Percentiles rank a stretch among this genome's conserved stretches.
Evolutionary conservation across 1,284 basidiomycete species (phyloP).

Genomic region (Sanguinoderma infundibulare): DNA sequence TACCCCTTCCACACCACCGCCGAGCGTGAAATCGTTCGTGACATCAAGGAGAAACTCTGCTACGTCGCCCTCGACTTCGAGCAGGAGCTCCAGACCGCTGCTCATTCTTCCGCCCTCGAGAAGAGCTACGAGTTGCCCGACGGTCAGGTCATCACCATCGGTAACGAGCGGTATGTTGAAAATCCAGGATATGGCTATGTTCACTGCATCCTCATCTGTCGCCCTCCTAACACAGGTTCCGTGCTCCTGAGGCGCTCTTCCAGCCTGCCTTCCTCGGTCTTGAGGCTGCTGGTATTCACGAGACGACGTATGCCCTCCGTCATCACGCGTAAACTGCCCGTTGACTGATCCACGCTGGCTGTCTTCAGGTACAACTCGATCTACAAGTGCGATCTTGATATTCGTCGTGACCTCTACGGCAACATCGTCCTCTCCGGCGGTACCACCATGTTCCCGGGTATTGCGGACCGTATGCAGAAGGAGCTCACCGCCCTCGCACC

Average conservation of each 20-base stretch:
- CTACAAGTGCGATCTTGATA: constrained; percentile 81
- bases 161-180: constrained; percentile 85
- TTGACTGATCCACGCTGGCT: constrained; percentile 44
- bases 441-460: constrained; percentile 98
- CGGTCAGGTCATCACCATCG: constrained; percentile 96
- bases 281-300: constrained; percentile 94
- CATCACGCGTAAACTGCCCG: neutral
- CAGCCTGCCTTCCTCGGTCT: constrained; percentile 94
- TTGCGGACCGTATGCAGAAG: constrained; percentile 98
- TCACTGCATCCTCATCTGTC: neutral
- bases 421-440: constrained; percentile 96
- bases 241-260: constrained; percentile 96
- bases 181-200: neutral
- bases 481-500: constrained; percentile 91
- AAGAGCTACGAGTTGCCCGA: constrained; percentile 97
- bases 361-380: constrained; percentile 82
- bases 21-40: constrained; percentile 95
- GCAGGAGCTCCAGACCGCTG: constrained; percentile 93
- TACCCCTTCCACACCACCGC: constrained; percentile 95
- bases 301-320: constrained; percentile 74
- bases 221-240: constrained; percentile 65
- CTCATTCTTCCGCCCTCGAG: constrained; percentile 90
- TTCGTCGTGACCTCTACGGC: constrained; percentile 90
- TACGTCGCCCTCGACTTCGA: constrained; percentile 98
- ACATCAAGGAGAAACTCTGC: constrained; percentile 99